Conservation (phyloP, 306 rosid species). For the Acacia melanoxylon region DNA sequence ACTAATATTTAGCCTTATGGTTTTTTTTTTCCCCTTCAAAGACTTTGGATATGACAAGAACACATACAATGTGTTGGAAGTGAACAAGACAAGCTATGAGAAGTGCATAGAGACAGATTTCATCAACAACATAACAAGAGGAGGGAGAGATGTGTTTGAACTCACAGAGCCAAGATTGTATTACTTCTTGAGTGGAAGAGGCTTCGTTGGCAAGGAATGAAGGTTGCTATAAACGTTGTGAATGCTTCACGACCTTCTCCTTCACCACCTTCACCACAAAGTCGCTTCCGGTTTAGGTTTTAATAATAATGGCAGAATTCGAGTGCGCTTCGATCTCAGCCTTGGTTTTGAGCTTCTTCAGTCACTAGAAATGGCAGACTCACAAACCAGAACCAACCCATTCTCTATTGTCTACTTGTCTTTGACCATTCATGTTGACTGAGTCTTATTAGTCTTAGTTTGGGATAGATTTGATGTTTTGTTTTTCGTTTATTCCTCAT, state of each 20-base stretch:
- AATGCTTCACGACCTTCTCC: conserved; percentile 12
- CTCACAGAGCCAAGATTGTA: conserved; percentile 41
- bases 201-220: conserved; percentile 55
- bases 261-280: conserved; percentile 12
- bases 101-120: conserved; percentile 51
- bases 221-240: conserved; percentile 43
- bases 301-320: conserved; percentile 1
- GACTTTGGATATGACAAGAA: conserved; percentile 61
- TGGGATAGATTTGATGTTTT: background rate
- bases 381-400: background rate
- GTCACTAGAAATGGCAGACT: conserved; percentile 17
- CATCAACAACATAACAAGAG: conserved; percentile 54
- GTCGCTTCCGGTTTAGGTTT: conserved; percentile 5
- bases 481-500: background rate
- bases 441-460: background rate
- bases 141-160: conserved; percentile 61
- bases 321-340: background rate
- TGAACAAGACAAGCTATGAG: conserved; percentile 61
- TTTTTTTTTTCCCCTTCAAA: background rate
- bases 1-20: background rate
- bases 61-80: conserved; percentile 57
- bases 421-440: background rate
- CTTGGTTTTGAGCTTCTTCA: background rate
- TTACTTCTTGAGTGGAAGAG: conserved; percentile 61
- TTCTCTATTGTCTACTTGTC: background rate